Evolutionary conservation across 2,329 filamentous ascomycete species (phyloP).

Genomic region (Arthrinium phaeospermum): DNA sequence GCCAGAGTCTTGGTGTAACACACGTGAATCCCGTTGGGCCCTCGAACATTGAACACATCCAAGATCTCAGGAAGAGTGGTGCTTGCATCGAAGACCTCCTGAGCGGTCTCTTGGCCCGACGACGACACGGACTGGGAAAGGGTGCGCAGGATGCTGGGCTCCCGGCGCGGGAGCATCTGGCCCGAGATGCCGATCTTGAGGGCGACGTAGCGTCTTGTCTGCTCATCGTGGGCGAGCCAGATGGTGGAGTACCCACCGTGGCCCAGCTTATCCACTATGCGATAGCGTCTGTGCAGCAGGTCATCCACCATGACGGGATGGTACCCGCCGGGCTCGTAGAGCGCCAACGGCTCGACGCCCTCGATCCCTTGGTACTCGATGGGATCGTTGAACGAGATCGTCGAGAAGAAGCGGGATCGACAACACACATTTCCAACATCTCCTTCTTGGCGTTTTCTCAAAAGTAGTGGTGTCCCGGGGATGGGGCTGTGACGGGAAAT

Average conservation of each 20-base stretch:
- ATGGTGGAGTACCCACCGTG: neutral
- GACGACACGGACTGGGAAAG: neutral
- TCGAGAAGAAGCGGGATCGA: neutral
- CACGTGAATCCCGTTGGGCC: neutral
- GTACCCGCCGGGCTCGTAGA: neutral
- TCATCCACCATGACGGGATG: neutral
- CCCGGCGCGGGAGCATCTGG: neutral
- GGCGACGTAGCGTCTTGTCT: neutral
- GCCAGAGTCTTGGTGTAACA: neutral
- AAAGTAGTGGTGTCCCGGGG: neutral
- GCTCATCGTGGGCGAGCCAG: conserved; percentile 9
- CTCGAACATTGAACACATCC: neutral
- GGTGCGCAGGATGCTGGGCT: neutral
- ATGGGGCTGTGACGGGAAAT: neutral
- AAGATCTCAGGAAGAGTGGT: neutral
- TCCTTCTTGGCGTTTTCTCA: neutral
- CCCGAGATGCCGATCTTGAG: neutral
- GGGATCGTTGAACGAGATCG: neutral
- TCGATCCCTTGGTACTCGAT: neutral
- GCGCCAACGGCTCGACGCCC: neutral
- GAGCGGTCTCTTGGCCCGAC: neutral
- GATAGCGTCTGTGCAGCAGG: neutral
- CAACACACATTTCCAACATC: neutral
- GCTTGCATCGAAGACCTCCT: neutral
- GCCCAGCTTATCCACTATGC: conserved; percentile 3